Base-by-base conservation (phyloP, 495 filamentous ascomycete genomes). In the Corynascus novoguineensis region DNA sequence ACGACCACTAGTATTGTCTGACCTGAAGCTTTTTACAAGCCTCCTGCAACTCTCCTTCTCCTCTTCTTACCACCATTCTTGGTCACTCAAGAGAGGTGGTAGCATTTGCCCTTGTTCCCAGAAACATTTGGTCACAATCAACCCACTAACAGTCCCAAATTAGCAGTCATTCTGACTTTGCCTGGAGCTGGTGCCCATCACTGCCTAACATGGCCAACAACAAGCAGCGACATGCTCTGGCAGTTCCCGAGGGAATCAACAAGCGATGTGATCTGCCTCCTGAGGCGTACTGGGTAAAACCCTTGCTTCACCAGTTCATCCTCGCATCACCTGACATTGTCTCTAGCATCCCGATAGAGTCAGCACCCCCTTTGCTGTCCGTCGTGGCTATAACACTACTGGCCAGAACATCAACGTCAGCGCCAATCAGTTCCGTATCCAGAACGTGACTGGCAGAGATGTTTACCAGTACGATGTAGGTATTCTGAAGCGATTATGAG, bases 391-490 rank as follows among this genome's bases (percentile, higher is more conserved):
- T 69, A 86, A 83, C 58, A 73, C 68, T 0, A 68, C 71, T 12
- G 92, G 88, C 14, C 80, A 75, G 32, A 64, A 74, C 0, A 75
- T 86, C 17, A 71, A 73, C 8, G 64, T 97, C 7, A 63, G 71
- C 0, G 69, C 95, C 49, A 98, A 98, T 69, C 82, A 89, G 8
- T 96, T 82, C 70, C 75, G 78, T 0, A 81, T 96, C n/a, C 60
- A 52, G 3, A 62, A 12, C 1, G 71, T 54, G 80, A 15, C 82
- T 0, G 78, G 63, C 19, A 74, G 68, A 6, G 73, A 75, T 0
- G 77, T 96, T 44, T 84, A 82, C 55, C 91, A 96, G 71, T 97
- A 90, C 59, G 92, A 96, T 74, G 89, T 96, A 73, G 80, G 88
- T 82, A 45, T 61, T 40, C 53, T 22, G 21, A 14, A 1, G 27